Conservation (phyloP, 306 rosid genomes). For the Gastrolobium villosum region DNA sequence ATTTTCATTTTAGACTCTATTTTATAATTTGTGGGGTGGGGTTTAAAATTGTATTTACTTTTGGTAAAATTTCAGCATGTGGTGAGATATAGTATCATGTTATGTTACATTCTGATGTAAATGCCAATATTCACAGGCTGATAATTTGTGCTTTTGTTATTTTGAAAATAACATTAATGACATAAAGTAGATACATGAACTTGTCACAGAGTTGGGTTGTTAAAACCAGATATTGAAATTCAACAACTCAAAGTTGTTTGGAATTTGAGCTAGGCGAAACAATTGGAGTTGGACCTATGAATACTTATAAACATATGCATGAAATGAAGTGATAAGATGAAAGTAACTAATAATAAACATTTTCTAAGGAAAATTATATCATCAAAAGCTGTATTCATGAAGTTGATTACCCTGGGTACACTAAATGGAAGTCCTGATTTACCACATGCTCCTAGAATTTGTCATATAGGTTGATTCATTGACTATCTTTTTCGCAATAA, state of each 20-base stretch:
- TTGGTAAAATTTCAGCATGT: background rate
- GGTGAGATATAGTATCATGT: constrained; percentile 4
- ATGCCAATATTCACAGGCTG: background rate
- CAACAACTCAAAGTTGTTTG: constrained; percentile 7
- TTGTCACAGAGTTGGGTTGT: background rate
- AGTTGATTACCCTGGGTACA: background rate
- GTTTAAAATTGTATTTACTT: constrained; percentile 15
- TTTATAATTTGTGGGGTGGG: background rate
- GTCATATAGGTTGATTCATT: constrained; percentile 24
- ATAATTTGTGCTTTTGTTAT: constrained; percentile 11
- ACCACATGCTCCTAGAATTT: constrained; percentile 4
- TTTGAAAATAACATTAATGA: constrained; percentile 24
- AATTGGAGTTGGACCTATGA: constrained; percentile 36
- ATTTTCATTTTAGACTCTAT: constrained; percentile 8
- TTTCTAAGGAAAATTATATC: constrained; percentile 10
- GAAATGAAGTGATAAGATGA: constrained; percentile 35
- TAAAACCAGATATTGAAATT: constrained; percentile 32
- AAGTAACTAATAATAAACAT: constrained; percentile 4
- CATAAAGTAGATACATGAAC: constrained; percentile 13
- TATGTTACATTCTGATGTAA: constrained; percentile 28
- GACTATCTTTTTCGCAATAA: constrained; percentile 14
- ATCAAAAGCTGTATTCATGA: constrained; percentile 5
- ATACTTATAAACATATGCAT: constrained; percentile 5
- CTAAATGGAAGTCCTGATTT: constrained; percentile 19
- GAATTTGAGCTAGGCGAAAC: constrained; percentile 9